Evolutionary conservation across 805 yeast genomes (phyloP).

Genomic region (Metschnikowia colocasiae): DNA sequence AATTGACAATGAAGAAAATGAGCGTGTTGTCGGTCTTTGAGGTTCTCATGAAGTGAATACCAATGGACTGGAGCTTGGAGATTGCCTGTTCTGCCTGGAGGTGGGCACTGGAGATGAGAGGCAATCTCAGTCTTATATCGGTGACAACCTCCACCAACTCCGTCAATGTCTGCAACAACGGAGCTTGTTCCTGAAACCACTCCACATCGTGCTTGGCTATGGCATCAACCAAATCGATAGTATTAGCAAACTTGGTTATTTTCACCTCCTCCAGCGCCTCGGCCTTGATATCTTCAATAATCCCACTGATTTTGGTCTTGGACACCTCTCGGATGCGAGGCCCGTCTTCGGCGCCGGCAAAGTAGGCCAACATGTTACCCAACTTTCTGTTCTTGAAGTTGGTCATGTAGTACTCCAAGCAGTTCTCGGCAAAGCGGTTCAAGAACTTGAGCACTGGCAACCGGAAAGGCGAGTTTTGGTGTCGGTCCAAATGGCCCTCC

Average conservation of each 20-base stretch:
- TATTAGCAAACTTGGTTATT: slow-evolving; percentile 66
- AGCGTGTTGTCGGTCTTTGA: slow-evolving; percentile 26
- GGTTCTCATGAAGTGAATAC: slow-evolving; percentile 27
- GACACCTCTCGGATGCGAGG: slow-evolving; percentile 54
- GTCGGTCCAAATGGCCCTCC: slow-evolving; percentile 81
- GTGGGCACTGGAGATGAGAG: slow-evolving; percentile 56
- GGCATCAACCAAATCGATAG: slow-evolving; percentile 61
- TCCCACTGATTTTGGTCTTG: slow-evolving; percentile 46
- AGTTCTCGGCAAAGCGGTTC: slow-evolving; percentile 74
- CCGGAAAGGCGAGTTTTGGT: slow-evolving; percentile 84
- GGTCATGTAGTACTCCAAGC: slow-evolving; percentile 64
- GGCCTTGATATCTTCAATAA: slow-evolving; percentile 45
- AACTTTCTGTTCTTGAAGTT: slow-evolving; percentile 60
- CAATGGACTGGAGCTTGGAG: slow-evolving; percentile 50
- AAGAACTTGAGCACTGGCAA: slow-evolving; percentile 84
- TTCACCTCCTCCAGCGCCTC: slow-evolving; percentile 52
- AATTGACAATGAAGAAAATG: slow-evolving; percentile 30
- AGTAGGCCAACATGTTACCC: slow-evolving; percentile 65
- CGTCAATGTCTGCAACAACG: slow-evolving; percentile 41
- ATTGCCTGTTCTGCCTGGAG: slow-evolving; percentile 71
- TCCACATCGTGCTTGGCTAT: slow-evolving; percentile 46
- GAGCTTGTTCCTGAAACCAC: slow-evolving; percentile 58
- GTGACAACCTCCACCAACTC: slow-evolving; percentile 43
- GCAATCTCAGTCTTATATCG: slow-evolving; percentile 28
- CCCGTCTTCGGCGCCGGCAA: slow-evolving; percentile 55